Conservation (phyloP, 345 rosid species). For the Psidium friedrichsthalianum region DNA sequence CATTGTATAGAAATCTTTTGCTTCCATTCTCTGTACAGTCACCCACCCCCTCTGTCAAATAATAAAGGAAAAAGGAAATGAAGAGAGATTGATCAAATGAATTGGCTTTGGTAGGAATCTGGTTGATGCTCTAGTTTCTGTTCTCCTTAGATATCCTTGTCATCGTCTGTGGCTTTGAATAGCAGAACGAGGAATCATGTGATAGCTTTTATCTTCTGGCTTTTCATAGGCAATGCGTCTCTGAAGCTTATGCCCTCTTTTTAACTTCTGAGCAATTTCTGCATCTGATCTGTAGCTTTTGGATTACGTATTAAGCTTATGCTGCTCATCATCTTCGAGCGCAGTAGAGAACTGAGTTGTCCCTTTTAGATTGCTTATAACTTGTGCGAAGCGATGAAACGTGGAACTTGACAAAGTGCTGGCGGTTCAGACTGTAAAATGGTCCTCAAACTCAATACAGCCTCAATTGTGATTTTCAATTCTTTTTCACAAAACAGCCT, state of each 20-base stretch:
- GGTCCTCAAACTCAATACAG: not conserved
- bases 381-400: not conserved
- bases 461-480: not conserved
- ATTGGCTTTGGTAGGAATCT: not conserved
- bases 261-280: not conserved
- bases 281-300: not conserved
- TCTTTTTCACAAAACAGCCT: not conserved
- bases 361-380: not conserved
- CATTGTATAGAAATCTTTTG: not conserved
- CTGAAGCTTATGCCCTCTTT: rapidly evolving
- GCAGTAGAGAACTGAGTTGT: not conserved
- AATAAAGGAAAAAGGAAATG: not conserved
- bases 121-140: not conserved
- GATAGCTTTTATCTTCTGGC: not conserved
- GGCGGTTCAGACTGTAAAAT: not conserved
- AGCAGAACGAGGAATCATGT: not conserved
- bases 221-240: not conserved
- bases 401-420: not conserved
- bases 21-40: not conserved
- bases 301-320: not conserved
- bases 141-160: not conserved
- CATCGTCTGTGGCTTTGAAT: not conserved
- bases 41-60: not conserved
- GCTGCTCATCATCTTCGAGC: not conserved
- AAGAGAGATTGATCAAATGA: not conserved